Conservation (phyloP, 2,329 filamentous ascomycete genomes). For the Microcera coccophila region DNA sequence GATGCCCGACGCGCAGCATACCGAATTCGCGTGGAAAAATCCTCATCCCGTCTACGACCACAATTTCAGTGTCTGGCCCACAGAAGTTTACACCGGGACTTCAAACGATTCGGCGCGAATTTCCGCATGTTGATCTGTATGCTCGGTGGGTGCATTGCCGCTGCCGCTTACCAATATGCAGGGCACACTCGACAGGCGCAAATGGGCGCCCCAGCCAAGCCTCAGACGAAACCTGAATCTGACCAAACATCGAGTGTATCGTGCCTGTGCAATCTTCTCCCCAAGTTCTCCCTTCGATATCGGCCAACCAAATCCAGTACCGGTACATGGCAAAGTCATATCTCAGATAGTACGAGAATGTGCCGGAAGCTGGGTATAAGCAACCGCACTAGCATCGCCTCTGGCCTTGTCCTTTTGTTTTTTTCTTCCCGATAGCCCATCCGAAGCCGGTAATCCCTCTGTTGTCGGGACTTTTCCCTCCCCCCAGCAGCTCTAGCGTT, state of each 20-base stretch:
- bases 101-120: no score
- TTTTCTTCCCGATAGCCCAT: background rate
- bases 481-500: background rate
- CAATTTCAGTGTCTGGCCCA: no score
- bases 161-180: no score
- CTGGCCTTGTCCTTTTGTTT: background rate
- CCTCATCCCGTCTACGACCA: no score
- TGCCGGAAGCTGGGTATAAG: constrained; percentile 9
- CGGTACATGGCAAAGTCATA: constrained; percentile 1
- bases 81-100: no score
- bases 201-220: constrained; percentile 2
- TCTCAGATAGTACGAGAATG: constrained; percentile 15
- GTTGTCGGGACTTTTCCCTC: background rate
- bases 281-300: no score
- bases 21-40: no score
- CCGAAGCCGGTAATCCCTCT: background rate
- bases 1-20: no score
- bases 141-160: no score
- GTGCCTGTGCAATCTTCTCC: no score
- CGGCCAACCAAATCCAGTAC: no score
- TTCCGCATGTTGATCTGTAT: no score
- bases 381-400: constrained; percentile 11
- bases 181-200: constrained; percentile 9
- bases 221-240: constrained; percentile 15
- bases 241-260: constrained; percentile 14